Base-by-base conservation (phyloP, 2,329 filamentous ascomycete species). In the Diaporthe australafricana region DNA sequence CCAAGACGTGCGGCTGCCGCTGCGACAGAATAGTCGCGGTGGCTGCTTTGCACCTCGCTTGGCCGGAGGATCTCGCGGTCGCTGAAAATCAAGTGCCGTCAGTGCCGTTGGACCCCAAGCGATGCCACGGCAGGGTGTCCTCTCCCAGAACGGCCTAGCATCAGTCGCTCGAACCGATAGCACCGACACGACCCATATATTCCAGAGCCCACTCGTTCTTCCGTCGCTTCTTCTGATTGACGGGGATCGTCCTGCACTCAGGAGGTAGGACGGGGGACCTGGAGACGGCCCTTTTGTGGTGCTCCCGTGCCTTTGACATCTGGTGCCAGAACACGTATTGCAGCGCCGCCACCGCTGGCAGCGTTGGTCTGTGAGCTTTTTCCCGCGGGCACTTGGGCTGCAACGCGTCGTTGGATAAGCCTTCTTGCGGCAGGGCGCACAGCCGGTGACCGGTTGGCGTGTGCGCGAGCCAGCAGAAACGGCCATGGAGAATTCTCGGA, bases 281-380 rank as follows among this genome's bases (percentile, higher is more conserved):
- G 57, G 67, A 70, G 57, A 63, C 68, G 68, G 68, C 47, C 53
- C 63, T 71, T 71, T 73, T 67, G 68, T 66, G 71, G 71, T 55
- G 50, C 62, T 38, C 35, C 57, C 27, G 38, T 25, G 45, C 50
- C 14, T 32, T 48, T 35, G 22, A 17, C 32, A 32, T 38, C 60
- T 65, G 30, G 30, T 25, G 60, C n/a, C 32, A 52, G 40, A 53
- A 25, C 27, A 22, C 35, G 38, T 17, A 8, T 48, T 57, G 48
- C 38, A 38, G 45, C 27, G 22, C 40, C 57, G 25, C 50, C 38
- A 60, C 50, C 50, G 57, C 22, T 30, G 17, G 22, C 70, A 45
- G 45, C 32, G n/a, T 25, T 62, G 56, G 55, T 72, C 52, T 56
- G 40, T 56, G 47, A 50, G 47, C 35, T 27, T 65, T n/a, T n/a